phyloP scores from a whole-genome alignment of 208 protist genomes.

The Naegleria lovaniensis region DNA sequence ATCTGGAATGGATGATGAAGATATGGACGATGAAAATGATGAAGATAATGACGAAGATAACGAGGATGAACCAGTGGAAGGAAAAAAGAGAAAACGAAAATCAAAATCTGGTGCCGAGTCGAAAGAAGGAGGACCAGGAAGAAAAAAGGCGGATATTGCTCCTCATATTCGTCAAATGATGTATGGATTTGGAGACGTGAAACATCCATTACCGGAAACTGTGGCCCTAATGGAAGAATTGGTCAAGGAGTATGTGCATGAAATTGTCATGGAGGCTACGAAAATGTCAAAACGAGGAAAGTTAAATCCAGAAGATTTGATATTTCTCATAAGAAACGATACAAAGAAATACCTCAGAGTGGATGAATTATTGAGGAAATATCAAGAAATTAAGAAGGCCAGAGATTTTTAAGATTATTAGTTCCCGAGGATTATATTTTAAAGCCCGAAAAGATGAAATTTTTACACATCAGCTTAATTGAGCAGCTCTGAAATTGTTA shows the following conservation, averaged over 20 bases:
- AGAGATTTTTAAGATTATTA: not conserved
- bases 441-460: no score
- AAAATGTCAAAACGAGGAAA: not conserved
- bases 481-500: not conserved
- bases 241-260: constrained; percentile 2
- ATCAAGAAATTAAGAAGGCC: not conserved
- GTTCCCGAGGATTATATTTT: no score
- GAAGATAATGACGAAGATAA: not conserved
- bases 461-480: not conserved
- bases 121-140: not conserved
- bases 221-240: constrained; percentile 30
- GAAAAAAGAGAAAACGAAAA: not conserved
- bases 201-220: constrained; percentile 22
- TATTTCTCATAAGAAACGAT: constrained; percentile 11
- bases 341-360: constrained; percentile 24
- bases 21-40: constrained; percentile 10
- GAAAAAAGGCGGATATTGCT: not conserved
- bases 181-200: constrained; percentile 35
- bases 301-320: constrained; percentile 23
- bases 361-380: not conserved
- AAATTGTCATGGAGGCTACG: constrained; percentile 6
- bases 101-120: not conserved
- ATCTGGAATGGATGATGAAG: not conserved
- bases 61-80: not conserved
- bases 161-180: not conserved